phyloP scores from a whole-genome alignment of 805 yeast genomes.

The Candida chilensis region DNA sequence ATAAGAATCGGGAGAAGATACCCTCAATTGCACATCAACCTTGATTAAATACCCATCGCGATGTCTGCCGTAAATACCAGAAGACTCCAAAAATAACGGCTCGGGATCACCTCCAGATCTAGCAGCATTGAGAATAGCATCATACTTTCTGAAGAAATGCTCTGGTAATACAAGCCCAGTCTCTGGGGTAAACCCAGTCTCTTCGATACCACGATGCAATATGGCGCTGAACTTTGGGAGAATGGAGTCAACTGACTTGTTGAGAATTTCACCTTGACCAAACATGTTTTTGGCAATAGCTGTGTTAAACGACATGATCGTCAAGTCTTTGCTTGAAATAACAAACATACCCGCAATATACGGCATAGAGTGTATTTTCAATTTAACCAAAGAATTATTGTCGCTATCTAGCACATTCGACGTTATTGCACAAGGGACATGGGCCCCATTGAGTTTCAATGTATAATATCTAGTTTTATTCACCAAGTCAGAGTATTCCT shows the following conservation, averaged over 20 bases:
- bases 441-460: constrained; percentile 26
- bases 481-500: too few species aligned
- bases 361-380: constrained; percentile 71
- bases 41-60: constrained; percentile 56
- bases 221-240: constrained; percentile 50
- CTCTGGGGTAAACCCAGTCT: constrained; percentile 2
- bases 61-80: constrained; percentile 64
- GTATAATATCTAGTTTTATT: constrained; percentile 62
- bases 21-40: constrained; percentile 77
- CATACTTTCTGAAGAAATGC: constrained; percentile 73
- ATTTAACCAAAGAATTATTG: constrained; percentile 30
- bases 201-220: constrained; percentile 9
- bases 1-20: constrained; percentile 45
- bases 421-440: constrained; percentile 68
- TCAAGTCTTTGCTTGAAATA: constrained; percentile 39
- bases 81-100: constrained; percentile 44
- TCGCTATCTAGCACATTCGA: constrained; percentile 47
- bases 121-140: constrained; percentile 26
- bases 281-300: constrained; percentile 74
- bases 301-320: constrained; percentile 64
- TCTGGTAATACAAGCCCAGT: constrained; percentile 83
- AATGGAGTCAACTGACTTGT: constrained; percentile 42
- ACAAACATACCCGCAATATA: constrained; percentile 84
- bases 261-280: constrained; percentile 49
- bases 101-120: constrained; percentile 32